Conservation (phyloP, 257 asterid genomes). For the Forsythia suspensa region DNA sequence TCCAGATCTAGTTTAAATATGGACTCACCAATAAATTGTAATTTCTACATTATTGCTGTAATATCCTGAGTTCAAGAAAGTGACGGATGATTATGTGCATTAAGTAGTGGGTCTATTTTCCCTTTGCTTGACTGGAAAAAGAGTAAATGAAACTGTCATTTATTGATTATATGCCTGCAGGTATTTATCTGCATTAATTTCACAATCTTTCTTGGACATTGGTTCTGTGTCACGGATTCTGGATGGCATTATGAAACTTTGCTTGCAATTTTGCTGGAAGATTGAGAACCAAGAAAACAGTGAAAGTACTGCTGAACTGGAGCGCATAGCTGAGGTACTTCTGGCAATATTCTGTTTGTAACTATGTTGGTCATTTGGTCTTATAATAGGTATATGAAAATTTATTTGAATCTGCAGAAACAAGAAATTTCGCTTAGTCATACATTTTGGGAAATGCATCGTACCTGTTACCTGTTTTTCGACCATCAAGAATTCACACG, state of each 20-base stretch:
- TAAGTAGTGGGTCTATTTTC: conserved; percentile 4
- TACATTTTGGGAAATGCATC: not conserved
- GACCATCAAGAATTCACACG: not conserved
- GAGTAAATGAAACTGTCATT: conserved; percentile 13
- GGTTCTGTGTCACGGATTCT: conserved; percentile 97
- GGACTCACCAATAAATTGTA: conserved; percentile 5
- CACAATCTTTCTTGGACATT: conserved; percentile 95
- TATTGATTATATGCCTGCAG: conserved; percentile 43
- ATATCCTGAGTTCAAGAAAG: not conserved
- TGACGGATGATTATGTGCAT: conserved; percentile 8
- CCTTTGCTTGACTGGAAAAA: conserved; percentile 9
- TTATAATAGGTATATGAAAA: not conserved
- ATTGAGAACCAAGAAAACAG: conserved; percentile 70
- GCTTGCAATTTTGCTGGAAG: conserved; percentile 96
- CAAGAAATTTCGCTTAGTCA: not conserved
- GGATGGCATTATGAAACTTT: conserved; percentile 92
- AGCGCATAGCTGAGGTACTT: conserved; percentile 87
- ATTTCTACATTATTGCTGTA: not conserved
- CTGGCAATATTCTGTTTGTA: conserved; percentile 17
- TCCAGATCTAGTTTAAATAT: conserved; percentile 6
- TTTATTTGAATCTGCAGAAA: not conserved
- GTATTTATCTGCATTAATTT: conserved; percentile 86
- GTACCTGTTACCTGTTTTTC: not conserved
- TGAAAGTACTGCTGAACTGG: conserved; percentile 68
- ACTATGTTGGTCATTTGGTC: conserved; percentile 13